Evolutionary conservation across 306 rosid species (phyloP), one percentile per base, ranked within the genome.

Genomic region (Malus sylvestris): DNA sequence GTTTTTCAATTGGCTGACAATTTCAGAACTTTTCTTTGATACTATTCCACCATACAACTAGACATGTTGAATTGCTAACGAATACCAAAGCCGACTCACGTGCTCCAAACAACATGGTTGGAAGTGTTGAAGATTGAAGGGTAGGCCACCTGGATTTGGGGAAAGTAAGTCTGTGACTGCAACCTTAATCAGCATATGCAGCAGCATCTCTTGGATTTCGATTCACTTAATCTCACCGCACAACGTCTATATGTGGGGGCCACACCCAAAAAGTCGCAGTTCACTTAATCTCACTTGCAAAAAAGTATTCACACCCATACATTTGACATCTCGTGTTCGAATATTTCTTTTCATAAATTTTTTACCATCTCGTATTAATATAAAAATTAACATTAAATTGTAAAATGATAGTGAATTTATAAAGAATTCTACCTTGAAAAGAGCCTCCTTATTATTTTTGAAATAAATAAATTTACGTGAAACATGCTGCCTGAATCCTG

Each of bases 51-150:
- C 20, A 14, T 15, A 49, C 11, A 53, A 20, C 22, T 20, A 20
- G 60, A 7, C 12, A 4, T 11, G 64, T 14, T 27, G 38, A 61
- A 61, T 61, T 3, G 38, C 62, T 60, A 45, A 45, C 38, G 19
- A 70, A 29, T n/a, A 40, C 77, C 70, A 53, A 51, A 66, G 49
- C 68, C 23, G 8, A 4, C 72, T 66, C 79, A 59, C 79, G 85
- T 72, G 78, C 60, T 46, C 73, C 74, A 22, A 44, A 59, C 78
- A 8, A 30, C 10, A 8, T 64, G 3, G 55, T 33, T 16, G 38
- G 38, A 61, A 61, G 2, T 29, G 67, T 61, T 27, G 7, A 64
- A 8, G n/a, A 64, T 64, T 29, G 44, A 64, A 64, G 68, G 14
- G 68, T 38, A 16, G 68, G 44, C 38, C 67, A 7, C 40, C 1